Evolutionary conservation across 495 filamentous ascomycete genomes (phyloP).

Genomic region (Daldinia bambusicola): DNA sequence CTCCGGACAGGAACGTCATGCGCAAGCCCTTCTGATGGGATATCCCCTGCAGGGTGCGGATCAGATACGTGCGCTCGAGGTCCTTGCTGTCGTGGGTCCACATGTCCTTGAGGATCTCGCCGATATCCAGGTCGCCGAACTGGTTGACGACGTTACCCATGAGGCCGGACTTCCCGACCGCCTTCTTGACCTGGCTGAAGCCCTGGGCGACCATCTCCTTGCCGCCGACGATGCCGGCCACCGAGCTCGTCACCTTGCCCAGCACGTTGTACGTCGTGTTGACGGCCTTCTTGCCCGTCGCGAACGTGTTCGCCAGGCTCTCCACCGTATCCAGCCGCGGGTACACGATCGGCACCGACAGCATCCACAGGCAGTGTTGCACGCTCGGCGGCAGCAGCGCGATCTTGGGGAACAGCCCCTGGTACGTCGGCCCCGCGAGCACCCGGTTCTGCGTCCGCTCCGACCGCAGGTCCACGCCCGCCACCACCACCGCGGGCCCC

Average conservation of each 20-base stretch:
- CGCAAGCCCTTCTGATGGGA: slow-evolving; percentile 90
- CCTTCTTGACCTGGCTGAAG: slow-evolving; percentile 93
- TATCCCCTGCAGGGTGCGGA: slow-evolving; percentile 94
- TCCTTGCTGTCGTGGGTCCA: slow-evolving; percentile 99
- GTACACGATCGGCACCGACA: slow-evolving; percentile 90
- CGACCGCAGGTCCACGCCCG: slow-evolving; percentile 89
- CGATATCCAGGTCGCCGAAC: slow-evolving; percentile 95
- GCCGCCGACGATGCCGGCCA: slow-evolving; percentile 93
- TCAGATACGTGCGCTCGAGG: slow-evolving; percentile 94
- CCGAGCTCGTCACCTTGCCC: slow-evolving; percentile 91
- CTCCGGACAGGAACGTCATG: slow-evolving; percentile 94
- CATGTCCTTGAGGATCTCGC: slow-evolving; percentile 93
- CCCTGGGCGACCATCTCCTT: slow-evolving; percentile 90
- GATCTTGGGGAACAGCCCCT: slow-evolving; percentile 95
- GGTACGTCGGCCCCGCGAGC: slow-evolving; percentile 95
- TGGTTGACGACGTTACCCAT: slow-evolving; percentile 95
- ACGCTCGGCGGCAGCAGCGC: slow-evolving; percentile 91
- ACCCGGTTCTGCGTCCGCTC: slow-evolving; percentile 92
- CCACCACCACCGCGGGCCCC: slow-evolving; percentile 87
- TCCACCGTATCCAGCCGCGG: slow-evolving; percentile 92
- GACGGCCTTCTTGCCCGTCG: slow-evolving; percentile 95
- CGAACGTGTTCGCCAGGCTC: slow-evolving; percentile 84
- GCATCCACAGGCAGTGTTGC: slow-evolving; percentile 96
- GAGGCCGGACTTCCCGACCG: slow-evolving; percentile 90
- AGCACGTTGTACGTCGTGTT: slow-evolving; percentile 95